Evolutionary conservation across 148 eudicot species (phyloP).

Genomic region (Mesembryanthemum crystallinum): DNA sequence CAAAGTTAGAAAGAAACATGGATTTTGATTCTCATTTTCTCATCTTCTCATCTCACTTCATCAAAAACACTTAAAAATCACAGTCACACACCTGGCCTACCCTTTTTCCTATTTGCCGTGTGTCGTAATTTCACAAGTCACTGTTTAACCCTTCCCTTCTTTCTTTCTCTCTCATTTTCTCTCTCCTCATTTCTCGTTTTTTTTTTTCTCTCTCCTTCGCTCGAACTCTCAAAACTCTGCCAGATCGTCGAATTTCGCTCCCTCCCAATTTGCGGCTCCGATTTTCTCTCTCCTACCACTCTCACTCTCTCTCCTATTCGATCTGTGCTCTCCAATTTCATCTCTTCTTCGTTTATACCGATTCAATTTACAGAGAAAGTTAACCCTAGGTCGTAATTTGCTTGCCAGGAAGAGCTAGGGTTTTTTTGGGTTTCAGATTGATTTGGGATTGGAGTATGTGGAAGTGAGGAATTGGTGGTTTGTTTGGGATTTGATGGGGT

Average conservation of each 20-base stretch:
- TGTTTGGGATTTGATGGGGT: neutral
- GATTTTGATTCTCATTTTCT: too few relatives aligned
- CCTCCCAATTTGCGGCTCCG: neutral
- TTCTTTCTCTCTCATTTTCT: neutral
- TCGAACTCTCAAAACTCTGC: neutral
- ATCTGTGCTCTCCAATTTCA: neutral
- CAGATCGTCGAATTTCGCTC: constrained; percentile 13
- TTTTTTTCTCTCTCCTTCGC: neutral
- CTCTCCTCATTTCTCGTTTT: neutral
- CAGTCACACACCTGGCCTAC: too few relatives aligned
- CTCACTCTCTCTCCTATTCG: neutral
- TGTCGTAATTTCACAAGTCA: neutral
- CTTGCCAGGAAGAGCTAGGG: neutral
- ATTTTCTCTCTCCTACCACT: constrained; percentile 6
- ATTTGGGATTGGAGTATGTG: neutral
- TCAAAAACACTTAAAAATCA: too few relatives aligned
- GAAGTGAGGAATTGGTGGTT: constrained; percentile 1
- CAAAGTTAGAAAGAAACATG: too few relatives aligned
- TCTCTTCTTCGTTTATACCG: neutral
- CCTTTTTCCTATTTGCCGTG: too few relatives aligned
- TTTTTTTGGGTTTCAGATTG: constrained; percentile 9
- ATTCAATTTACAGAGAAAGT: neutral
- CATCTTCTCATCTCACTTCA: too few relatives aligned
- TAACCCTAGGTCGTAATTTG: neutral
- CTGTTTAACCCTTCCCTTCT: neutral